A percentile compares a stretch with the other conserved stretches of the same genome.
These are phyloP conservation scores for Udeniomyces megalosporus DNA, from an alignment of 768 basidiomycete species.

Conservation along the genomic window DNA sequence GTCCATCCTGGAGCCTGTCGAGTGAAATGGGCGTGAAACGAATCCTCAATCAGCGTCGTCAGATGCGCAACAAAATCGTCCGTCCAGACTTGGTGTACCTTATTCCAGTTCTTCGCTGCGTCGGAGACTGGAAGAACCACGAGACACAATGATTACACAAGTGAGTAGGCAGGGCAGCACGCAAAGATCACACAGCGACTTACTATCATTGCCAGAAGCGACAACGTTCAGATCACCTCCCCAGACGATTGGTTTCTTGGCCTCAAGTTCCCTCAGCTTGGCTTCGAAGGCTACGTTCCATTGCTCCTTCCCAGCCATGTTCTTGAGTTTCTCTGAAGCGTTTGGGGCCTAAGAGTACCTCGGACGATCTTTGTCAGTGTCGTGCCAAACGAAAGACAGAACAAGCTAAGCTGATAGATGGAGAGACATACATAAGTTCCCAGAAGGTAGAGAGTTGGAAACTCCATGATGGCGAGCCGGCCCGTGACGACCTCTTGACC, in stretches of 20 bases:
- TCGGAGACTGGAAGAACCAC: no score
- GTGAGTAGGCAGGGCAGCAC: no score
- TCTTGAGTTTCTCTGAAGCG: constrained; percentile 9
- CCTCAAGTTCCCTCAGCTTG: constrained; percentile 11
- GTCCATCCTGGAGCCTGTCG: neutral
- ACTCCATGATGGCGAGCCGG: constrained; percentile 10
- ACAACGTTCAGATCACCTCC: constrained; percentile 13
- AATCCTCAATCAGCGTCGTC: neutral
- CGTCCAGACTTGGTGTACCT: no score
- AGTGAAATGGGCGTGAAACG: neutral
- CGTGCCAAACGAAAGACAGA: neutral
- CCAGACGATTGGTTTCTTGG: constrained; percentile 10
- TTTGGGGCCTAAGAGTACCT: constrained; percentile 5
- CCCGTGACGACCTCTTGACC: constrained; percentile 1
- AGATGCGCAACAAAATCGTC: neutral
- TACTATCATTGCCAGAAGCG: neutral
- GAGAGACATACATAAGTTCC: constrained; percentile 14
- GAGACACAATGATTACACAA: no score
- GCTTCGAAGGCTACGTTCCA: constrained; percentile 17
- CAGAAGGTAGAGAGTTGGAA: constrained; percentile 7
- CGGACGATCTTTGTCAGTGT: neutral
- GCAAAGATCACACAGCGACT: no score
- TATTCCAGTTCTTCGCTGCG: constrained; percentile 7
- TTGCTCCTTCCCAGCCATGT: constrained; percentile 9
- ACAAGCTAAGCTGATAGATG: neutral